Evolutionary conservation across 495 filamentous ascomycete species (phyloP).

Genomic region (Aspergillus steynii): DNA sequence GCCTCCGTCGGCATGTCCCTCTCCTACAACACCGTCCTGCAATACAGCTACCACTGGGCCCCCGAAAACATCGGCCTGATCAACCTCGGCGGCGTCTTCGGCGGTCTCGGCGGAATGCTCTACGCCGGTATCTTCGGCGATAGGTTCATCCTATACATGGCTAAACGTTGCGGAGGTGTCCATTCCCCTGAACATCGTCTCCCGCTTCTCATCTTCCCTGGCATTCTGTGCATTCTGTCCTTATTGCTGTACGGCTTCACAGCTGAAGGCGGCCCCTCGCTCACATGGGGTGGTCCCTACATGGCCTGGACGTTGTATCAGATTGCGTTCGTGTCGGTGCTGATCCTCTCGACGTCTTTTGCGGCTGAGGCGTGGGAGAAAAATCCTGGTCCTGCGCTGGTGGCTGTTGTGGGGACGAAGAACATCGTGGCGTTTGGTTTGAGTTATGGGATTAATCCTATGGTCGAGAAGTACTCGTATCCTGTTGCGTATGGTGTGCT

Average conservation of each 20-base stretch:
- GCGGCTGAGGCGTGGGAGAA: slow-evolving; percentile 40
- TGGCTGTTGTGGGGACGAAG: slow-evolving; percentile 40
- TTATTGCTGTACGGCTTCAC: slow-evolving; percentile 40
- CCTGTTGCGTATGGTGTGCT: slow-evolving; percentile 31
- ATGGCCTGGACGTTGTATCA: slow-evolving; percentile 44
- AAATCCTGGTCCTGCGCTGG: slow-evolving; percentile 41
- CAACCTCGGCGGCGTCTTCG: slow-evolving; percentile 36
- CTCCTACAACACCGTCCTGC: slow-evolving; percentile 38
- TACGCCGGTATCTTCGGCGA: slow-evolving; percentile 37
- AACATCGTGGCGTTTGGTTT: slow-evolving; percentile 39
- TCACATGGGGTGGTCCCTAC: slow-evolving; percentile 37
- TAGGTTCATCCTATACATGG: slow-evolving; percentile 33
- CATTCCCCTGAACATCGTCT: slow-evolving; percentile 38
- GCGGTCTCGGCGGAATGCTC: slow-evolving; percentile 38
- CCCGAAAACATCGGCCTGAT: slow-evolving; percentile 34
- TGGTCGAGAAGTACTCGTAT: slow-evolving; percentile 33
- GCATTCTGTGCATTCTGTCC: slow-evolving; percentile 28
- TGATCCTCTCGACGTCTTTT: slow-evolving; percentile 38
- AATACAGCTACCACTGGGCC: slow-evolving; percentile 32
- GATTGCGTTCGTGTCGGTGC: slow-evolving; percentile 34
- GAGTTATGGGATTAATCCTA: slow-evolving; percentile 35
- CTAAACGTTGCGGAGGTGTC: slow-evolving; percentile 32
- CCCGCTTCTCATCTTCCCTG: slow-evolving; percentile 34
- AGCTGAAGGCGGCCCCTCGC: slow-evolving; percentile 13
- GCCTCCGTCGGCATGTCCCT: slow-evolving; percentile 35